These are phyloP conservation scores for Inga oerstediana DNA, from an alignment of 306 rosid genomes.

Conservation along the genomic window DNA sequence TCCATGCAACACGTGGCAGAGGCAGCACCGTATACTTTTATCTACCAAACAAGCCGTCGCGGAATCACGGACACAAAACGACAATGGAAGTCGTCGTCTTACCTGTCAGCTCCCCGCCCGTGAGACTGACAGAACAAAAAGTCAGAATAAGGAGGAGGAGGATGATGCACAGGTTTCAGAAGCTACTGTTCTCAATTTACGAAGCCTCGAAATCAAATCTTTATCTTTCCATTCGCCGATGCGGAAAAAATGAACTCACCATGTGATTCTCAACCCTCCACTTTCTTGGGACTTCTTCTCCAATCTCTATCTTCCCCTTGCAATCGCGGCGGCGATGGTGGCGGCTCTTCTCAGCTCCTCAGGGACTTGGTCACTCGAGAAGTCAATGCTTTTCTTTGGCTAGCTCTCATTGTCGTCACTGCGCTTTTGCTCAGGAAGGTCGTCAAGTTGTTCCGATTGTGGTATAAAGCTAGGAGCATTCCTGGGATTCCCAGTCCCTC, in stretches of 20 bases:
- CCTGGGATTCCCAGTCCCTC: slow-evolving; percentile 71
- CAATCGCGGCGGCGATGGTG: slow-evolving; percentile 1
- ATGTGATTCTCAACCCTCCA: slow-evolving; percentile 34
- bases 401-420: slow-evolving; percentile 52
- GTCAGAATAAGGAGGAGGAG: background rate
- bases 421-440: slow-evolving; percentile 48
- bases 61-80: background rate
- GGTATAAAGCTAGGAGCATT: slow-evolving; percentile 49
- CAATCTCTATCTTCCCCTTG: slow-evolving; percentile 27
- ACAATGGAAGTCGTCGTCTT: background rate
- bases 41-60: background rate
- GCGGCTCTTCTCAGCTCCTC: slow-evolving; percentile 39
- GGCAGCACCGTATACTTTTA: background rate
- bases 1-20: background rate
- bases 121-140: background rate
- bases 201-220: background rate
- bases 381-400: slow-evolving; percentile 78
- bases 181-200: background rate
- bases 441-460: slow-evolving; percentile 40
- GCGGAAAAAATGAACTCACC: slow-evolving; percentile 49
- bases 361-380: slow-evolving; percentile 62
- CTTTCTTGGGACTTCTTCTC: slow-evolving; percentile 46
- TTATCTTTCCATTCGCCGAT: slow-evolving; percentile 15
- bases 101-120: background rate
- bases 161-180: background rate